Percentiles rank a stretch among this genome's conserved stretches.
Evolutionary conservation across 1,284 basidiomycete species (phyloP).

Genomic region (Ganoderma boninense): DNA sequence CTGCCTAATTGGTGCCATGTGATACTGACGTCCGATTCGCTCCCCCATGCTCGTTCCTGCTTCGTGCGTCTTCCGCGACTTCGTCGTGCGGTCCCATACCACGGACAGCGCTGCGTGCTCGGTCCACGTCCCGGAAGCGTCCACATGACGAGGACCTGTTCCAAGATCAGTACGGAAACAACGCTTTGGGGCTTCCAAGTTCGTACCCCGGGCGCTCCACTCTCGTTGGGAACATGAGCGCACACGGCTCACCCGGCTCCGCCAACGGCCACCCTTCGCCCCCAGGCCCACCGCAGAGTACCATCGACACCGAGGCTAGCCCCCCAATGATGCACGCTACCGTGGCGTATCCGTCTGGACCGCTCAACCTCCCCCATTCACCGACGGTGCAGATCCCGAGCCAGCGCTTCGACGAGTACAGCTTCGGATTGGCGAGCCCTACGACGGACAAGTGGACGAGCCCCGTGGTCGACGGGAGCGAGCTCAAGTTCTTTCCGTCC

Average conservation of each 20-base stretch:
- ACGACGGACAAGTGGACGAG: constrained; percentile 40
- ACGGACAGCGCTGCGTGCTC: constrained; percentile 64
- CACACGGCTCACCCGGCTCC: constrained; percentile 81
- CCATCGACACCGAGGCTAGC: constrained; percentile 39
- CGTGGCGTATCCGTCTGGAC: constrained; percentile 26
- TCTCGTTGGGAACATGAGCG: constrained; percentile 62
- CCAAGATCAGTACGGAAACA: constrained; percentile 40
- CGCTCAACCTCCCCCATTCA: constrained; percentile 37
- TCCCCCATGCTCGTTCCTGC: constrained; percentile 8
- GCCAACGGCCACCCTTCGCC: constrained; percentile 72
- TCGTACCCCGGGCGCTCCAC: constrained; percentile 48
- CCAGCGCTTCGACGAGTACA: constrained; percentile 62
- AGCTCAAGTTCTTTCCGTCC: constrained; percentile 39
- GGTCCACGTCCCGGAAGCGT: constrained; percentile 78
- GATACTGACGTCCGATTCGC: constrained; percentile 25
- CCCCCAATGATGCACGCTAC: constrained; percentile 35
- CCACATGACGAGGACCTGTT: constrained; percentile 70
- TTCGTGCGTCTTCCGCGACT: constrained; percentile 1
- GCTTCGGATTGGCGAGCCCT: constrained; percentile 51
- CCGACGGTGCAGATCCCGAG: constrained; percentile 43
- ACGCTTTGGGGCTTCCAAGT: constrained; percentile 39
- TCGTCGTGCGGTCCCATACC: constrained; percentile 14
- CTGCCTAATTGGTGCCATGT: constrained; percentile 29
- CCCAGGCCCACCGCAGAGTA: constrained; percentile 52
- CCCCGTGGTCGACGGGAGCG: constrained; percentile 35